These are phyloP conservation scores for Phoma sp. DNA, from an alignment of 2,329 filamentous ascomycete species.

Conservation along the genomic window DNA sequence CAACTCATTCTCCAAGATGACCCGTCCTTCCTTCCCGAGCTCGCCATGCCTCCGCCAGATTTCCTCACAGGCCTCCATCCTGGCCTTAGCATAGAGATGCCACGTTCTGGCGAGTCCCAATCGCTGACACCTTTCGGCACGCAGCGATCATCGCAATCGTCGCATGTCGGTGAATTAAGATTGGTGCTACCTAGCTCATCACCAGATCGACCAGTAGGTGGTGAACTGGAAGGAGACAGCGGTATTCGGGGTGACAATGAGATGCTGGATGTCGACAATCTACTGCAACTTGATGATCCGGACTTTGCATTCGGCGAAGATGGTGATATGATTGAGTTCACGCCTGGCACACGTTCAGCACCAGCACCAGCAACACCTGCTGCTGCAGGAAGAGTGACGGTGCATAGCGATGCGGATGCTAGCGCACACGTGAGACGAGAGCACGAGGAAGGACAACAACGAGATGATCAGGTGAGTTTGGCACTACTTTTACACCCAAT, in stretches of 20 bases:
- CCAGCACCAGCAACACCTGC: slow-evolving; percentile 23
- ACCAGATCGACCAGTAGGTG: slow-evolving; percentile 48
- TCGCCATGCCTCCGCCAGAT: slow-evolving; percentile 65
- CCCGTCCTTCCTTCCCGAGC: slow-evolving; percentile 75
- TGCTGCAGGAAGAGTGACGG: slow-evolving; percentile 10
- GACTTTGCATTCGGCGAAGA: slow-evolving; percentile 68
- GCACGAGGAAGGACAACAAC: slow-evolving; percentile 49
- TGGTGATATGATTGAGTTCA: slow-evolving; percentile 62
- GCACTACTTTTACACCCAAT: slow-evolving; percentile 6
- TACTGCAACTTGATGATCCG: slow-evolving; percentile 53
- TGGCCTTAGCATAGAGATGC: slow-evolving; percentile 42
- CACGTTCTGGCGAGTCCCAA: slow-evolving; percentile 45
- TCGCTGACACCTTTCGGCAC: slow-evolving; percentile 44
- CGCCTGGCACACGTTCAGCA: slow-evolving; percentile 13
- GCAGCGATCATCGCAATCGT: slow-evolving; percentile 33
- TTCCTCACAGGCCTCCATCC: slow-evolving; percentile 55
- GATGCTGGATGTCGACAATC: slow-evolving; percentile 49
- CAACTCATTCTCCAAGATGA: slow-evolving; percentile 83
- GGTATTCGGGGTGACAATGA: slow-evolving; percentile 41
- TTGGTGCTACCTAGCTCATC: slow-evolving; percentile 59
- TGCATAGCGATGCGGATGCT: slow-evolving; percentile 42
- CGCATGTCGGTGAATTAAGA: slow-evolving; percentile 27
- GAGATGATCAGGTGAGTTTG: slow-evolving; percentile 46
- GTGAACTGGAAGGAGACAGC: slow-evolving; percentile 52
- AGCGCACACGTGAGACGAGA: slow-evolving; percentile 51